Conservation (phyloP, 78 protist species). For the Dictyostelium brefeldianum region DNA sequence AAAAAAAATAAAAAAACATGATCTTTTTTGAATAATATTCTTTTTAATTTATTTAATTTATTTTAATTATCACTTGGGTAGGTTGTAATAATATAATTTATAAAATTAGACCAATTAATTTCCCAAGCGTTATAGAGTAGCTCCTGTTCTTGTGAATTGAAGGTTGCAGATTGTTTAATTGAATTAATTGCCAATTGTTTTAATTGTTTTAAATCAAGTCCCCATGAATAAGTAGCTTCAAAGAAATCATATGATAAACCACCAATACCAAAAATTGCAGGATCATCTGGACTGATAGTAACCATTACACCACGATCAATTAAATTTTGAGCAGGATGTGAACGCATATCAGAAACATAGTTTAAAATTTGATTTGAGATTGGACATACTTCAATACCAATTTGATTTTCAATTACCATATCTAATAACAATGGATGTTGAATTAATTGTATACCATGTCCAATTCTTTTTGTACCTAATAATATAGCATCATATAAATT, state of each 20-base stretch:
- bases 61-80: background rate
- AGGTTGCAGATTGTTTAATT: constrained; percentile 3
- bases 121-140: background rate
- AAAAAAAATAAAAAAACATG: too few species aligned
- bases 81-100: constrained; percentile 14
- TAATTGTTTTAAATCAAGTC: constrained; percentile 25
- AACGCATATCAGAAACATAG: constrained; percentile 60
- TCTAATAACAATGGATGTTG: constrained; percentile 73
- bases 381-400: constrained; percentile 89
- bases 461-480: constrained; percentile 80
- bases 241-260: constrained; percentile 71
- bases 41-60: too few species aligned
- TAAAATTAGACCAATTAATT: constrained; percentile 17
- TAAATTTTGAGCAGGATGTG: constrained; percentile 79
- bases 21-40: too few species aligned
- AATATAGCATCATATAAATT: constrained; percentile 89
- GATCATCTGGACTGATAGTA: constrained; percentile 77
- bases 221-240: constrained; percentile 50
- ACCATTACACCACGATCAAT: constrained; percentile 68
- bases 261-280: constrained; percentile 55
- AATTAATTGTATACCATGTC: constrained; percentile 84
- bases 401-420: background rate
- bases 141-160: constrained; percentile 7
- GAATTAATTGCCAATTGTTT: constrained; percentile 72
- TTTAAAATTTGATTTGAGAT: constrained; percentile 86